These are phyloP conservation scores for Hysterium pulicare DNA, from an alignment of 2,329 filamentous ascomycete genomes.

Conservation along the genomic window DNA sequence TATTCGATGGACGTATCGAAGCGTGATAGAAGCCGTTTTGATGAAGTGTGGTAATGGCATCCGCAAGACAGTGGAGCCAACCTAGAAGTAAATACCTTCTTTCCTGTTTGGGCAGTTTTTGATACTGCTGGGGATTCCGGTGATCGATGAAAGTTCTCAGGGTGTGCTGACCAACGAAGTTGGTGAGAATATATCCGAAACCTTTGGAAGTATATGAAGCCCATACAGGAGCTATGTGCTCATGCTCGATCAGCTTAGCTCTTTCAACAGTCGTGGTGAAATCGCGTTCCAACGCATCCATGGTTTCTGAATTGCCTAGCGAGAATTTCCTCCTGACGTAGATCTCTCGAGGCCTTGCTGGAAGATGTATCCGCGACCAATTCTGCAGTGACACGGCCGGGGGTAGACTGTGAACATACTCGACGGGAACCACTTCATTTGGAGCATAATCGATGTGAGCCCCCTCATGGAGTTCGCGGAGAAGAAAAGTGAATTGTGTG, in stretches of 20 bases:
- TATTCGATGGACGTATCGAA: slow-evolving; percentile 67
- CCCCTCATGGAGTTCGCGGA: slow-evolving; percentile 60
- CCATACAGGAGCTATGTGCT: slow-evolving; percentile 69
- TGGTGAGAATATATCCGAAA: slow-evolving; percentile 63
- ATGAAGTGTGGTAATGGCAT: slow-evolving; percentile 67
- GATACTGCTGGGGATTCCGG: slow-evolving; percentile 58
- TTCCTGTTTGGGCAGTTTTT: slow-evolving; percentile 58
- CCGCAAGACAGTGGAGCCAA: slow-evolving; percentile 71
- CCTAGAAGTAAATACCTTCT: slow-evolving; percentile 62
- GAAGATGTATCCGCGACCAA: slow-evolving; percentile 63
- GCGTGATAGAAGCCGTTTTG: slow-evolving; percentile 61
- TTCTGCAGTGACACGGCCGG: slow-evolving; percentile 45
- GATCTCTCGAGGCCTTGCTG: slow-evolving; percentile 56
- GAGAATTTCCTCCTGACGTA: slow-evolving; percentile 59
- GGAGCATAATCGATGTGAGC: slow-evolving; percentile 63
- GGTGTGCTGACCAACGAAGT: slow-evolving; percentile 63
- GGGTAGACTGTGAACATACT: slow-evolving; percentile 60
- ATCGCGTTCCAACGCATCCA: slow-evolving; percentile 38
- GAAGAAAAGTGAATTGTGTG: slow-evolving; percentile 68
- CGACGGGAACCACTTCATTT: slow-evolving; percentile 66
- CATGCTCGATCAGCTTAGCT: slow-evolving; percentile 59
- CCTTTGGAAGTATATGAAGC: slow-evolving; percentile 66
- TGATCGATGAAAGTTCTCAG: slow-evolving; percentile 66
- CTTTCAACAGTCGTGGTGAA: slow-evolving; percentile 61
- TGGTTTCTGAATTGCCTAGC: slow-evolving; percentile 40